phyloP scores from a whole-genome alignment of 805 yeast species.

The Starmerella bombicola region DNA sequence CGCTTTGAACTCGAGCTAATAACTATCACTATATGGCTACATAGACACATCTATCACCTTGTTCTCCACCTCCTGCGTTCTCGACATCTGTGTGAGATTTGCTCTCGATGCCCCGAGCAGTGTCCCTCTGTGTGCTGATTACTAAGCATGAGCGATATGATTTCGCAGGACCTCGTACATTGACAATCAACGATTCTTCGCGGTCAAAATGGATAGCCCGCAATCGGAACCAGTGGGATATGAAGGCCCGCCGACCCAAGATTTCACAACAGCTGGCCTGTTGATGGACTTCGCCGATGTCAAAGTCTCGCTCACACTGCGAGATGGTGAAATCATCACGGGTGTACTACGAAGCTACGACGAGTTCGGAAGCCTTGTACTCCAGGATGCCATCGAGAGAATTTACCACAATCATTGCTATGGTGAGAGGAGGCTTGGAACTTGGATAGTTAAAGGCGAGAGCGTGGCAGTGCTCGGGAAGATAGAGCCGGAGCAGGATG shows the following conservation, averaged over 20 bases:
- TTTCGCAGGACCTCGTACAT: no score
- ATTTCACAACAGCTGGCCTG: constrained; percentile 35
- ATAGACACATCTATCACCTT: no score
- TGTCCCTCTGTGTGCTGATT: no score
- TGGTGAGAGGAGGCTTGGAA: constrained; percentile 69
- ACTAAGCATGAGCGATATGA: no score
- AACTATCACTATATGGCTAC: no score
- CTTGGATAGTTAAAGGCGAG: constrained; percentile 86
- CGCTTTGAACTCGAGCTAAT: no score
- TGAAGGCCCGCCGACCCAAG: constrained; percentile 31
- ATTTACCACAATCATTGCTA: constrained; percentile 43
- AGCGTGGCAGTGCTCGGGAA: constrained; percentile 91
- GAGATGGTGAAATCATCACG: constrained; percentile 79
- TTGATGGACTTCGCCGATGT: constrained; percentile 32
- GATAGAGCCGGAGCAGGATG: constrained; percentile 78
- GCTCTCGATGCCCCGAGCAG: no score
- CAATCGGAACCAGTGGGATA: neutral
- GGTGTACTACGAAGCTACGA: constrained; percentile 92
- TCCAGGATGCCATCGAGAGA: constrained; percentile 84
- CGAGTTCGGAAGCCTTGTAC: constrained; percentile 78
- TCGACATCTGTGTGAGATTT: no score
- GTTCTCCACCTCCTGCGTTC: no score
- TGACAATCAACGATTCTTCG: no score
- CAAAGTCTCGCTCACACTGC: constrained; percentile 66
- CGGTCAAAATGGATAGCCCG: neutral